A percentile compares a stretch with the other conserved stretches of the same genome.
These are phyloP conservation scores for Phytophthora agathidicida DNA, from an alignment of 352 stramenopile species.

Conservation along the genomic window DNA sequence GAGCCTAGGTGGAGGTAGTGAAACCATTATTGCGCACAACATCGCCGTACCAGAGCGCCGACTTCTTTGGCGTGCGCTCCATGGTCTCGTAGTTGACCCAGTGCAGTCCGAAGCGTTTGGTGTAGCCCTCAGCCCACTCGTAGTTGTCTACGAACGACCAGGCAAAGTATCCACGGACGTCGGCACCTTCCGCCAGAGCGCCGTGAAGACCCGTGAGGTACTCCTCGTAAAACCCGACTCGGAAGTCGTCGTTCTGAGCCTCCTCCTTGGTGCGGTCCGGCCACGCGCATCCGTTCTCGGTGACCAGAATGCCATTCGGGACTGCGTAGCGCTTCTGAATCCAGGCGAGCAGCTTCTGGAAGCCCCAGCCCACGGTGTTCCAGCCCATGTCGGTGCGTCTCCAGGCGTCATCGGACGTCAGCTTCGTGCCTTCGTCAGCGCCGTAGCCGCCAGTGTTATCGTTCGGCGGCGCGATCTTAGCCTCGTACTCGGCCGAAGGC, in stretches of 20 bases:
- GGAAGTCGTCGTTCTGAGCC: constrained; percentile 80
- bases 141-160: constrained; percentile 95
- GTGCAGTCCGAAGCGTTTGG: constrained; percentile 65
- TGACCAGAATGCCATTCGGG: constrained; percentile 84
- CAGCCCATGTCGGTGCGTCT: constrained; percentile 85
- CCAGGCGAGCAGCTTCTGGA: constrained; percentile 90
- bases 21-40: constrained; percentile 55
- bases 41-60: constrained; percentile 56
- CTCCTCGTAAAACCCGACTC: constrained; percentile 79
- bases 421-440: constrained; percentile 47
- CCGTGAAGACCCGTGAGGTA: constrained; percentile 82
- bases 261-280: constrained; percentile 70
- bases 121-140: constrained; percentile 88
- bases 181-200: constrained; percentile 48
- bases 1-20: constrained; percentile 4
- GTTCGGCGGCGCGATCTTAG: constrained; percentile 36
- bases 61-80: constrained; percentile 76
- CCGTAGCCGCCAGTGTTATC: constrained; percentile 38
- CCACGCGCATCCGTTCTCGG: constrained; percentile 92
- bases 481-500: constrained; percentile 50
- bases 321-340: constrained; percentile 87
- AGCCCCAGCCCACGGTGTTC: constrained; percentile 78
- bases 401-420: constrained; percentile 59
- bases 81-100: constrained; percentile 72
- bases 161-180: constrained; percentile 89